These are phyloP conservation scores for Pyrenochaeta sp. DNA, from an alignment of 2,329 filamentous ascomycete species.

Conservation along the genomic window DNA sequence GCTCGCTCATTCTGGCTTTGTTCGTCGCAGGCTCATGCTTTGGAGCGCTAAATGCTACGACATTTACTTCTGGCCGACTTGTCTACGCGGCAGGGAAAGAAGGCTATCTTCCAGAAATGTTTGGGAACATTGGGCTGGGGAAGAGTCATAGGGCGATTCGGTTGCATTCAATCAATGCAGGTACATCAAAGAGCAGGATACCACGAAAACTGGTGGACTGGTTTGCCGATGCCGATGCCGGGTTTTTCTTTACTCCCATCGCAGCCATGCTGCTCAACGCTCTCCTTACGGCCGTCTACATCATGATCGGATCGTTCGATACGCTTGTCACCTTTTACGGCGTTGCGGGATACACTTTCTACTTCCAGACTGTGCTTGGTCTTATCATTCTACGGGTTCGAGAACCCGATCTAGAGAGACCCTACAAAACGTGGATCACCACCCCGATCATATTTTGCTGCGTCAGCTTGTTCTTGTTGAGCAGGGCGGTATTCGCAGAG, in stretches of 20 bases:
- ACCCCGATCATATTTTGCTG: conserved; percentile 99
- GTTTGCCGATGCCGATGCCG: conserved; percentile 70
- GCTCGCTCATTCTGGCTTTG: conserved; percentile 84
- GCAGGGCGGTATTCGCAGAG: conserved; percentile 86
- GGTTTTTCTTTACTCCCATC: conserved; percentile 92
- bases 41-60: conserved; percentile 91
- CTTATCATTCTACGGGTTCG: conserved; percentile 88
- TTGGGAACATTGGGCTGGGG: conserved; percentile 81
- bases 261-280: conserved; percentile 88
- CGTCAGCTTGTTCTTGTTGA: conserved; percentile 90
- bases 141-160: conserved; percentile 49
- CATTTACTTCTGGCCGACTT: conserved; percentile 90
- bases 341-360: conserved; percentile 96
- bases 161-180: conserved; percentile 36
- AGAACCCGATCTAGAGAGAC: conserved; percentile 86
- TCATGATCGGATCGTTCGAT: conserved; percentile 86
- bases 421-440: conserved; percentile 95
- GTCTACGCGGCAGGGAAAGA: conserved; percentile 96
- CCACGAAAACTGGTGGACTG: conserved; percentile 32
- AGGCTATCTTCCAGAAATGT: conserved; percentile 85
- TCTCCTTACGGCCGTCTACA: conserved; percentile 76
- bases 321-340: conserved; percentile 97
- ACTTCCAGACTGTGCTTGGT: conserved; percentile 93
- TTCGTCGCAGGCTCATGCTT: conserved; percentile 93
- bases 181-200: conserved; percentile 28